Evolutionary conservation across 2,329 filamentous ascomycete genomes (phyloP).

Genomic region (Sordariomycetes sp.): DNA sequence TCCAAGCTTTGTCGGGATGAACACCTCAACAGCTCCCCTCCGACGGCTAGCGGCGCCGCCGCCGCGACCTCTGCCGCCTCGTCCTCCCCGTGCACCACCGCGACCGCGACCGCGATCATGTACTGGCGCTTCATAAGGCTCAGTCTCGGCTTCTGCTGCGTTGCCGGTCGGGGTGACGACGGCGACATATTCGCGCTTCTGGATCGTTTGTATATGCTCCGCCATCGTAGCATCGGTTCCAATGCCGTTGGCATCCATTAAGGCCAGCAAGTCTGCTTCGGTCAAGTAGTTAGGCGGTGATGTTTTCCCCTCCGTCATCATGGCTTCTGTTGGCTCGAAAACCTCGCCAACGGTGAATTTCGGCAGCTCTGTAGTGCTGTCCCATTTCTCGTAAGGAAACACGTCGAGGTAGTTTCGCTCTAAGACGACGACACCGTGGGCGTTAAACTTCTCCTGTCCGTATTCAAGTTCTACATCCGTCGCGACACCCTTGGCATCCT

Average conservation of each 20-base stretch:
- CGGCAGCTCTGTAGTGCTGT: constrained; percentile 74
- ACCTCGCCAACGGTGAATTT: constrained; percentile 69
- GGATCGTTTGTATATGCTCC: constrained; percentile 94
- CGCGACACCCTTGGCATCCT: constrained; percentile 79
- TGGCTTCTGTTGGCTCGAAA: constrained; percentile 82
- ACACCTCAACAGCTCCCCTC: constrained; percentile 60
- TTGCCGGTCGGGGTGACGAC: constrained; percentile 39
- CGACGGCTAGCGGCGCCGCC: constrained; percentile 31
- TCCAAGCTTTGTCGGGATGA: constrained; percentile 86
- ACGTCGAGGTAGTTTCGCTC: constrained; percentile 92
- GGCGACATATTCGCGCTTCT: constrained; percentile 78
- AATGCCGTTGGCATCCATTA: constrained; percentile 98
- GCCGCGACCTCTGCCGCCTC: constrained; percentile 28
- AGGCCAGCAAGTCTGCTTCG: constrained; percentile 85
- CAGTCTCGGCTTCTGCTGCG: constrained; percentile 26
- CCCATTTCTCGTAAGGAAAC: constrained; percentile 95
- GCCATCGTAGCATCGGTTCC: constrained; percentile 99
- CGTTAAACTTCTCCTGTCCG: constrained; percentile 72
- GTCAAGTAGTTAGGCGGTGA: constrained; percentile 78
- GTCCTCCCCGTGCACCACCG: constrained; percentile 27
- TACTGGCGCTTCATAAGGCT: constrained; percentile 27
- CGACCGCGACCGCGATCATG: constrained; percentile 39
- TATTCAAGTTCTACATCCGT: constrained; percentile 81
- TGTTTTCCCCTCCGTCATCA: constrained; percentile 87
- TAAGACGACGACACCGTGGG: constrained; percentile 75